These are phyloP conservation scores for Dunaliella primolecta DNA, from an alignment of 139 green algal genomes.

Conservation along the genomic window DNA sequence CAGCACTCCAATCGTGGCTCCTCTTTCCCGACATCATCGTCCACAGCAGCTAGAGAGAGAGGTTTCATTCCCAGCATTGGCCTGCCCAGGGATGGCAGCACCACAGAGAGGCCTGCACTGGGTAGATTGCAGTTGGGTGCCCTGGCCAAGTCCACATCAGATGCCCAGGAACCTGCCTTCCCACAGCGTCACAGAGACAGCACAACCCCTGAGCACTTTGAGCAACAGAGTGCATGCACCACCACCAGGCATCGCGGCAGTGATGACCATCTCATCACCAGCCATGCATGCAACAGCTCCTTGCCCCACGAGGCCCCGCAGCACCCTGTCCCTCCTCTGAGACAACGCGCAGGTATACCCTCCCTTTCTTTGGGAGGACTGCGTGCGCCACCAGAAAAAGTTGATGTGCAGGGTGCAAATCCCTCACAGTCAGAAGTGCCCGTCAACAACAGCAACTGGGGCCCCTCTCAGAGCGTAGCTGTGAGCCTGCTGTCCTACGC, in stretches of 20 bases:
- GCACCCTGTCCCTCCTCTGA: background rate
- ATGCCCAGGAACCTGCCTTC: too few species aligned
- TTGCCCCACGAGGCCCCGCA: background rate
- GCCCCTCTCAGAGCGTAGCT: background rate
- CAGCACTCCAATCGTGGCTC: background rate
- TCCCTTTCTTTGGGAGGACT: background rate
- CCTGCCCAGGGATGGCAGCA: background rate
- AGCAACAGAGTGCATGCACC: too few species aligned
- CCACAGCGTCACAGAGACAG: too few species aligned
- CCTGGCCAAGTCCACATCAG: too few species aligned
- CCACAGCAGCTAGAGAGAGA: too few species aligned
- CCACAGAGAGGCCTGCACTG: background rate
- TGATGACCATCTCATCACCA: too few species aligned
- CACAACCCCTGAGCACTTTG: too few species aligned
- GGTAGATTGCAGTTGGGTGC: background rate
- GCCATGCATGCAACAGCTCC: too few species aligned
- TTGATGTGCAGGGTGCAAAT: too few species aligned
- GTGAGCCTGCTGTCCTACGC: slow-evolving; percentile 7
- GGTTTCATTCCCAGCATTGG: too few species aligned
- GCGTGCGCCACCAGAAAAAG: background rate
- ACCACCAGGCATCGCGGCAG: too few species aligned
- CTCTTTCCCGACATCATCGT: too few species aligned
- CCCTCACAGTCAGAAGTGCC: background rate
- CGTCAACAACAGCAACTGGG: background rate
- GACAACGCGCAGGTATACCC: background rate